Conservation (phyloP, 2,329 filamentous ascomycete species). For the Alternaria alternata region DNA sequence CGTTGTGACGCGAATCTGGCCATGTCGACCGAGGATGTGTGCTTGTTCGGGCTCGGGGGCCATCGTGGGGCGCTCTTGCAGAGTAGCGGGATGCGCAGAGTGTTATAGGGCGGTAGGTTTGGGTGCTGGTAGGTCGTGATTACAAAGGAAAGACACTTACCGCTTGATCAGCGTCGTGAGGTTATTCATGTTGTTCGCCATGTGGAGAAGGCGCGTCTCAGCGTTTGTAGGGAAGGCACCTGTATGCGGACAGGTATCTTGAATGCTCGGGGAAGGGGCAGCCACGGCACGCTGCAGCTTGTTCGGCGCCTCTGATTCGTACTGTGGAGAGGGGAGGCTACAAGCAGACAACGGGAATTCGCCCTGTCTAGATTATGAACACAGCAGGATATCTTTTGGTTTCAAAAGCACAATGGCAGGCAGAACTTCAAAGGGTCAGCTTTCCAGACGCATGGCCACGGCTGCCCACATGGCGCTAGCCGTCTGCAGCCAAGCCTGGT, state of each 20-base stretch:
- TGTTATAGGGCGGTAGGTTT: constrained; percentile 2
- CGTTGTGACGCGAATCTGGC: constrained; percentile 25
- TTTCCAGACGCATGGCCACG: constrained; percentile 11
- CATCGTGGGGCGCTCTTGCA: constrained; percentile 11
- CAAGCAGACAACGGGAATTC: neutral
- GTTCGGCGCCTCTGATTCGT: constrained; percentile 8
- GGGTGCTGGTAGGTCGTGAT: neutral
- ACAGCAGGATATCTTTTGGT: neutral
- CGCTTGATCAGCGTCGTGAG: constrained; percentile 97
- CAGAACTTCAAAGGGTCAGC: constrained; percentile 8
- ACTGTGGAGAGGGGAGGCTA: neutral
- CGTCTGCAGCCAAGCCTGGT: constrained; percentile 23
- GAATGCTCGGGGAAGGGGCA: constrained; percentile 35
- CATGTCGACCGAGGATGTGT: constrained; percentile 26
- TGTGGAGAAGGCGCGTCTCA: constrained; percentile 52
- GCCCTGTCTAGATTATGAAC: neutral
- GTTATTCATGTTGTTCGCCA: constrained; percentile 93
- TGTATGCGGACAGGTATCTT: constrained; percentile 23
- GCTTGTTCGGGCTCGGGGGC: constrained; percentile 18
- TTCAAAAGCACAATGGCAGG: constrained; percentile 11
- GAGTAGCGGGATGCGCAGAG: neutral
- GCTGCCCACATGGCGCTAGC: constrained; percentile 27
- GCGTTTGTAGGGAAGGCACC: constrained; percentile 36
- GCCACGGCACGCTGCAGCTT: constrained; percentile 36
- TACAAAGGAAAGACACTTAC: constrained; percentile 62